These are phyloP conservation scores for Leptoxyphium fumago DNA, from an alignment of 2,329 filamentous ascomycete genomes.

Conservation along the genomic window DNA sequence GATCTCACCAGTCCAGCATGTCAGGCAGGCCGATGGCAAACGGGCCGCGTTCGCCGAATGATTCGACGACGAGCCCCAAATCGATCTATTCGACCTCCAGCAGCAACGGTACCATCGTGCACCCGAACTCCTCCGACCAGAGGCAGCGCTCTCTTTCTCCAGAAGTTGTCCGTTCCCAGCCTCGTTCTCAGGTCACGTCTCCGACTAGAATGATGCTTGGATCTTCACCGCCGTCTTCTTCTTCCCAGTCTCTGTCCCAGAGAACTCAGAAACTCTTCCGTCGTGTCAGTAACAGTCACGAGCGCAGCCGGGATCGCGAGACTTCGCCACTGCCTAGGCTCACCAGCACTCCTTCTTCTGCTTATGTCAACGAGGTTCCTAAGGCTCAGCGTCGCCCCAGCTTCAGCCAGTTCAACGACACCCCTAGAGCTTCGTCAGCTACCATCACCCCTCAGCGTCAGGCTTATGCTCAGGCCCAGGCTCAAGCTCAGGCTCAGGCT, in stretches of 20 bases:
- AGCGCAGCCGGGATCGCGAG: not conserved
- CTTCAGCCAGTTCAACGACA: conserved; percentile 1
- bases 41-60: conserved; percentile 7
- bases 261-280: conserved; percentile 18
- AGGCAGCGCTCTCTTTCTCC: not conserved
- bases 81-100: conserved; percentile 2
- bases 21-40: conserved; percentile 5
- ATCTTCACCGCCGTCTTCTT: not conserved
- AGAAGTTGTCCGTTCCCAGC: not conserved
- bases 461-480: not conserved
- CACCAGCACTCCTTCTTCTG: conserved; percentile 10
- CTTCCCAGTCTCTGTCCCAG: conserved; percentile 11
- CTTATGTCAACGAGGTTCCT: conserved; percentile 5
- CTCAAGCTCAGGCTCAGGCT: not conserved
- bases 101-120: not conserved
- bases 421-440: not conserved
- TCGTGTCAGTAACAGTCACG: conserved; percentile 15
- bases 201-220: not conserved
- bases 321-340: conserved; percentile 9
- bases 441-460: not conserved
- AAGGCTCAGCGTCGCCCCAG: conserved; percentile 6
- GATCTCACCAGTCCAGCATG: conserved; percentile 10
- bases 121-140: not conserved
- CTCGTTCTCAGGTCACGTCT: not conserved
- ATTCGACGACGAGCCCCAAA: conserved; percentile 9